Percentiles rank a stretch among this genome's conserved stretches.
Conservation (phyloP, 768 basidiomycete species). For the Suillus subalutaceus region DNA sequence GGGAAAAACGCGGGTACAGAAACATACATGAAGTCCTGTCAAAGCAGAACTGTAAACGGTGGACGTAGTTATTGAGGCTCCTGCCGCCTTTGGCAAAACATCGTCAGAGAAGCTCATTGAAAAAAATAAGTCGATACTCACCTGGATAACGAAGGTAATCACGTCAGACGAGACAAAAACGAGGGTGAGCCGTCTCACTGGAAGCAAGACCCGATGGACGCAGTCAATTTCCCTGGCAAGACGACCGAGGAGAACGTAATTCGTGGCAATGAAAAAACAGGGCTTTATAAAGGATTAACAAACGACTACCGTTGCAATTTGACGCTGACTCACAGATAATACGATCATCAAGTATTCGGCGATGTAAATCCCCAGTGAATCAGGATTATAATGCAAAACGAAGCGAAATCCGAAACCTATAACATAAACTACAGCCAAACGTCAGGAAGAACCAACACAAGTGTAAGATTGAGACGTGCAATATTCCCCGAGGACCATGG, state of each 20-base stretch:
- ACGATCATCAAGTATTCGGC: slow-evolving; percentile 62
- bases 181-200: slow-evolving; percentile 50
- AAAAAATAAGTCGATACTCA: slow-evolving; percentile 15
- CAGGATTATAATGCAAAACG: slow-evolving; percentile 53
- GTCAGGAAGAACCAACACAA: background rate
- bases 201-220: slow-evolving; percentile 51
- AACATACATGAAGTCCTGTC: slow-evolving; percentile 41
- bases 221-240: slow-evolving; percentile 53
- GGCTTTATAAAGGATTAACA: slow-evolving; percentile 42
- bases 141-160: slow-evolving; percentile 69
- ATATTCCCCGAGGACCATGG: slow-evolving; percentile 63
- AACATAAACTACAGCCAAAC: slow-evolving; percentile 47
- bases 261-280: slow-evolving; percentile 73
- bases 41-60: slow-evolving; percentile 31
- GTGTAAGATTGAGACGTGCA: slow-evolving; percentile 36
- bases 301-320: background rate
- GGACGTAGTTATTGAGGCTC: slow-evolving; percentile 50
- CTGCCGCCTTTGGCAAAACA: slow-evolving; percentile 42
- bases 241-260: slow-evolving; percentile 70
- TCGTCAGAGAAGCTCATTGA: background rate
- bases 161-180: slow-evolving; percentile 67
- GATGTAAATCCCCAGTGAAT: slow-evolving; percentile 56
- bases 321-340: slow-evolving; percentile 43
- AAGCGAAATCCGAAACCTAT: slow-evolving; percentile 60
- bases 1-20: slow-evolving; percentile 1